A percentile compares a stretch with the other conserved stretches of the same genome.
Conservation (phyloP, 1,284 basidiomycete species). For the Bondarzewia mesenterica region DNA sequence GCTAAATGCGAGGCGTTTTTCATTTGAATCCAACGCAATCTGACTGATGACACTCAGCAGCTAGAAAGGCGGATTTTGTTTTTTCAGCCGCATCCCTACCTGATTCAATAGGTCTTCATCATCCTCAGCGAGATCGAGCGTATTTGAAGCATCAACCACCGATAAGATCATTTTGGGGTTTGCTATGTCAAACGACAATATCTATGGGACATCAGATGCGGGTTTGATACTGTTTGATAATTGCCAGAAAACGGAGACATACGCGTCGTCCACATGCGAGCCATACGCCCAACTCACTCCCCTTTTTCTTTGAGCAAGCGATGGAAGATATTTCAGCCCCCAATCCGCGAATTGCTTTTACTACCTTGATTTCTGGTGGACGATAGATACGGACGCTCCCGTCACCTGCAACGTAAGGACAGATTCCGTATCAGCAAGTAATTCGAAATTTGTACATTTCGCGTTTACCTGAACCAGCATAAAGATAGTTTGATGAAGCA, state of each 20-base stretch:
- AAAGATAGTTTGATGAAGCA: slow-evolving; percentile 4
- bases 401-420: slow-evolving; percentile 38
- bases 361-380: slow-evolving; percentile 48
- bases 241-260: slow-evolving; percentile 12
- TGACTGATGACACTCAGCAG: slow-evolving; percentile 29
- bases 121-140: slow-evolving; percentile 37
- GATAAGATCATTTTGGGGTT: slow-evolving; percentile 16
- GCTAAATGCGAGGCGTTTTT: slow-evolving; percentile 56
- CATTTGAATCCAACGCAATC: slow-evolving; percentile 50
- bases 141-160: slow-evolving; percentile 35
- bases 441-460: too few species aligned
- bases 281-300: slow-evolving; percentile 41
- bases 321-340: slow-evolving; percentile 55
- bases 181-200: slow-evolving; percentile 17
- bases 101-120: slow-evolving; percentile 62
- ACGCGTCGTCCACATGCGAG: slow-evolving; percentile 53
- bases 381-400: slow-evolving; percentile 63
- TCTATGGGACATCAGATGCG: slow-evolving; percentile 10
- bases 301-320: slow-evolving; percentile 31
- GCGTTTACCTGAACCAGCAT: slow-evolving; percentile 11
- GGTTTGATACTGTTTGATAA: not conserved
- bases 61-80: slow-evolving; percentile 2
- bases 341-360: slow-evolving; percentile 54
- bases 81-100: slow-evolving; percentile 29
- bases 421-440: slow-evolving; percentile 7